A percentile compares a stretch with the other conserved stretches of the same genome.
Evolutionary conservation across 495 filamentous ascomycete species (phyloP).

Genomic region (Penicillium alfredii): DNA sequence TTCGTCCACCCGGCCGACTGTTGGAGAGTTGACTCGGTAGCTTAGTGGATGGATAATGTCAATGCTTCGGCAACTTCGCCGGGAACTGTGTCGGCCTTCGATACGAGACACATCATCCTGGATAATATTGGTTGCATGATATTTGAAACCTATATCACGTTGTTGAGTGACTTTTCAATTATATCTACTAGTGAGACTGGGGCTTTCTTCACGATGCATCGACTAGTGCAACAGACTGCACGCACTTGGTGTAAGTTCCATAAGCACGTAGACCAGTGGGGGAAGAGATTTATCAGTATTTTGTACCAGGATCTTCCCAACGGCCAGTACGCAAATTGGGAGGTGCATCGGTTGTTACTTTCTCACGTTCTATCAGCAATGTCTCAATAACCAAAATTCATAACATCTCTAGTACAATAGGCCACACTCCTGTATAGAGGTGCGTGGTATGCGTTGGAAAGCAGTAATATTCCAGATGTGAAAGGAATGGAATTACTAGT

Average conservation of each 20-base stretch:
- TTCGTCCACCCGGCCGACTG: too few relatives aligned
- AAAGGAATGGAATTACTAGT: conserved; percentile 3
- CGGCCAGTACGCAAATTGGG: conserved; percentile 30
- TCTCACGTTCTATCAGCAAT: conserved; percentile 18
- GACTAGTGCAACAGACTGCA: conserved; percentile 20
- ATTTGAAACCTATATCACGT: conserved; percentile 31
- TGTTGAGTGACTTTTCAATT: conserved; percentile 36
- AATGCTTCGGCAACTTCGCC: too few relatives aligned
- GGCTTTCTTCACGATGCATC: conserved; percentile 13
- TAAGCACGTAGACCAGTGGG: conserved; percentile 26
- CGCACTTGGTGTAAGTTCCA: conserved; percentile 21
- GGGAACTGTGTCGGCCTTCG: too few relatives aligned
- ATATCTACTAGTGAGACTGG: conserved; percentile 17
- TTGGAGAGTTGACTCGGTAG: too few relatives aligned
- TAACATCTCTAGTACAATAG: conserved; percentile 9
- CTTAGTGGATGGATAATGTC: too few relatives aligned
- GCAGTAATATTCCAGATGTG: conserved; percentile 6
- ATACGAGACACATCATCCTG: too few relatives aligned
- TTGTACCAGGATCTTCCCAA: conserved; percentile 36
- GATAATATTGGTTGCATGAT: too few relatives aligned
- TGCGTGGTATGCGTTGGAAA: conserved; percentile 8
- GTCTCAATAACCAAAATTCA: conserved; percentile 9
- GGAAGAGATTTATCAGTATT: conserved; percentile 29
- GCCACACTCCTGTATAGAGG: conserved; percentile 17
- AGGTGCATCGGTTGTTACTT: conserved; percentile 20